Base-by-base conservation (phyloP, 805 yeast species). In the Saccharomycopsis fodiens region DNA sequence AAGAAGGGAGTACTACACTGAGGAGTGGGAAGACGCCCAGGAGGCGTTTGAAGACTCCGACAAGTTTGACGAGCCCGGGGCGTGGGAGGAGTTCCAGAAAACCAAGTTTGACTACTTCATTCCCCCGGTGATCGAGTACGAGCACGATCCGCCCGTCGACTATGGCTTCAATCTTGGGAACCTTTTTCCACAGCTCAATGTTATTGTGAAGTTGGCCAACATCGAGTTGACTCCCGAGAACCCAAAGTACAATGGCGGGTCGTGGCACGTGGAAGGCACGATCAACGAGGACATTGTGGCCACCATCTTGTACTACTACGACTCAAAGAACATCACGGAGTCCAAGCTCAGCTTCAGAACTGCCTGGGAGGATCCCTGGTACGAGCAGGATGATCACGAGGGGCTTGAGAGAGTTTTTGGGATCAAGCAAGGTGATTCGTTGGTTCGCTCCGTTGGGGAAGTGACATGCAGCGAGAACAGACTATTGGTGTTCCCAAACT, bases 201-300 rank as follows among this genome's bases (percentile, higher is more conserved):
- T 68, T 2, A 64, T 68, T 37, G 65, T 60, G 8, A 68, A 68
- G 46, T 34, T 68, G 51, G 70, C 71, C 17, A 64, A 63, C 47
- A 68, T 68, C 39, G 65, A 63, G 43, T 54, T 68, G 41, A 65
- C 69, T 1, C 72, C 73, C 0, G 69, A 67, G 37, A 61, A 60
- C 22, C 68, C 71, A 1, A 42, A 41, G 2, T 68, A 68, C 43
- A 44, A 52, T 2, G 73, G 73, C 2, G 72, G 72, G 1, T 50
- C 66, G 2, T 68, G 72, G 72, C 72, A 68, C 45, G 61, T 68
- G 1, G 72, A 68, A 52, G 73, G 72, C 1, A 57, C 67, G 5
- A 59, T 60, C 20, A 64, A 64, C 48, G 73, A 68, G 51, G 64
- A 65, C 46, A 68, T 68, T 37, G 64, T 68, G 4, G 72, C 72